These are phyloP conservation scores for Actinomucor elegans DNA, from an alignment of 371 early-diverging fungal species.

Conservation along the genomic window DNA sequence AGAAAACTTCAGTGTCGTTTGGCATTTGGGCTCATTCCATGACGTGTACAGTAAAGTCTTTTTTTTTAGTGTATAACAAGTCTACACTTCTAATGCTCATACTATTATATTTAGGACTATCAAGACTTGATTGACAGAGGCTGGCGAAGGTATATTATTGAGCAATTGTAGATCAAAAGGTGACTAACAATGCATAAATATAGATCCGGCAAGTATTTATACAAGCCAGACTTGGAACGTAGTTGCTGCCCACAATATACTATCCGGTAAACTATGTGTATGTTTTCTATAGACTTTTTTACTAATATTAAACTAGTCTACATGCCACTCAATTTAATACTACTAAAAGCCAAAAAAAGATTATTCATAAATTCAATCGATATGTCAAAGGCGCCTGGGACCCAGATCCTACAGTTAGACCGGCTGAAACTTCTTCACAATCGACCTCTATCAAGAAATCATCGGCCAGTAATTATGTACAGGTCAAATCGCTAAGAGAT, in stretches of 20 bases:
- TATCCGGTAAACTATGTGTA: conserved; percentile 50
- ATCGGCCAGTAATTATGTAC: conserved; percentile 12
- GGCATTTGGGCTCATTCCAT: conserved; percentile 57
- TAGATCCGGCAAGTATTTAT: conserved; percentile 66
- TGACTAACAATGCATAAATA: too few relatives aligned
- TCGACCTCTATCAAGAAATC: conserved; percentile 10
- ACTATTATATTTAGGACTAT: conserved; percentile 67
- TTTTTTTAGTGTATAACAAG: background rate
- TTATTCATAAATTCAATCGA: conserved; percentile 60
- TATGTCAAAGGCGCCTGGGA: conserved; percentile 49
- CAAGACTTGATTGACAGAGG: conserved; percentile 68
- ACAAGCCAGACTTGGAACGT: conserved; percentile 60
- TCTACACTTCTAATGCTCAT: too few relatives aligned
- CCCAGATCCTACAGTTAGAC: conserved; percentile 13
- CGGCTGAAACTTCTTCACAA: background rate
- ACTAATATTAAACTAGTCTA: conserved; percentile 45
- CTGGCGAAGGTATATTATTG: conserved; percentile 57
- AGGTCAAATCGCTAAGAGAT: conserved; percentile 10
- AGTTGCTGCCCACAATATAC: conserved; percentile 76
- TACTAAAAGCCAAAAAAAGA: conserved; percentile 71
- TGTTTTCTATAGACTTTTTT: too few relatives aligned
- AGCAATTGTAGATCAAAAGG: too few relatives aligned
- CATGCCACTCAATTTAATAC: conserved; percentile 46
- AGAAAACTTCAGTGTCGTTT: conserved; percentile 47
- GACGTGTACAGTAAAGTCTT: conserved; percentile 34